phyloP scores from a whole-genome alignment of 169 alveolate genomes.

The Plasmodium coatneyi region DNA sequence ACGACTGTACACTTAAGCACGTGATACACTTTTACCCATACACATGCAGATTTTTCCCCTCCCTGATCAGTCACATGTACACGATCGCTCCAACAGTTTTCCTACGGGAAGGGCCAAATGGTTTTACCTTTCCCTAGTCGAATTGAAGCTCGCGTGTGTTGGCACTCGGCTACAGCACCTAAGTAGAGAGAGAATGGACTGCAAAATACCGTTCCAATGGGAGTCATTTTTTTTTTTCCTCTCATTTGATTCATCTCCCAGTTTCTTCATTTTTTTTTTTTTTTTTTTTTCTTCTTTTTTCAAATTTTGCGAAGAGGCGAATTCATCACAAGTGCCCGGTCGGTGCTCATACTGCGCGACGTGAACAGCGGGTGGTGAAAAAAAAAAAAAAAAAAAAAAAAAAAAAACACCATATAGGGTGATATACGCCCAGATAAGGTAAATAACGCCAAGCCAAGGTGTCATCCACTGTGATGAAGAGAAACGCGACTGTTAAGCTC shows the following conservation, averaged over 20 bases:
- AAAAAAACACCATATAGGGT: background rate
- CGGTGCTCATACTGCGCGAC: background rate
- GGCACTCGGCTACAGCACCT: background rate
- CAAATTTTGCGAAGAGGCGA: background rate
- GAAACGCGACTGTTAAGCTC: background rate
- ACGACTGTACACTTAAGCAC: background rate
- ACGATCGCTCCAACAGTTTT: background rate
- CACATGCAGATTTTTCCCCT: background rate
- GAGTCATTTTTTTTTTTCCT: background rate
- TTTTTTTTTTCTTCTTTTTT: background rate
- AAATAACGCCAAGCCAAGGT: background rate
- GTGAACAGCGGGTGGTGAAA: background rate
- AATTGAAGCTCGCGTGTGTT: background rate
- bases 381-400: constrained; percentile 4
- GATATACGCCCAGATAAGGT: background rate
- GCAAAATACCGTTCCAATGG: background rate
- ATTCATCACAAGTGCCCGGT: background rate
- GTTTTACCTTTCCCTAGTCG: background rate
- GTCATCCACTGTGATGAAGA: background rate
- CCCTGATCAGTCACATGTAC: background rate
- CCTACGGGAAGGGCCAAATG: background rate
- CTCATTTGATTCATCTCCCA: background rate
- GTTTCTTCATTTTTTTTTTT: background rate
- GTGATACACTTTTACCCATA: background rate
- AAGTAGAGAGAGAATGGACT: background rate